Evolutionary conservation across 345 rosid species (phyloP), one percentile per base, ranked within the genome.

Genomic region (Luvunga scandens): DNA sequence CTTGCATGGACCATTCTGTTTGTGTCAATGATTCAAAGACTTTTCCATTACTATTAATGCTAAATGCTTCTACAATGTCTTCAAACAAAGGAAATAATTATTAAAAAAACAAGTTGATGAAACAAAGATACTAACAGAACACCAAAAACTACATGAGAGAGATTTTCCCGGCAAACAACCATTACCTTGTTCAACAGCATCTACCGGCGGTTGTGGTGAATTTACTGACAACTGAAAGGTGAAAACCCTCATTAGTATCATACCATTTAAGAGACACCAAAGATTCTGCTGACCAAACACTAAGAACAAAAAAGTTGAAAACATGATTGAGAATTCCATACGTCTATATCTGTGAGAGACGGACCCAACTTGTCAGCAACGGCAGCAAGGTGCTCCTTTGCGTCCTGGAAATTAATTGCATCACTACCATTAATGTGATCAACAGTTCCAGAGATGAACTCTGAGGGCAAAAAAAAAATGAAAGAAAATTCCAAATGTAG

Each of bases 161-260:
- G 76, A 84, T 79, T 74, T 84, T 87, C 90, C 84, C 73, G 81
- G 85, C 85, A 86, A 73, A 82, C 87, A 89, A 45, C 85, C 83
- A 88, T 91, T 90, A 96, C 99, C 98, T 94, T 91, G 97, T 86
- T 96, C 99, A 75, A 90, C 91, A 83, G 91, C 86, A 80, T 90
- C 97, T 88, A 85, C 89, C 53, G 87, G 85, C 42, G 88, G 69
- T 53, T 83, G 90, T 6, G 86, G 84, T 75, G 95, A 89, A 84
- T 86, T 89, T 83, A 89, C 90, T 55, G 92, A 89, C 77, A 92
- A 75, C 99, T 96, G 98, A 81, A 84, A 90, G 78, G 66, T 42
- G 76, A 83, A 84, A 38, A 83, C 60, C 82, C 62, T 75, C 77
- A 75, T 83, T 75, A 88, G 86, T 31, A 61, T 50, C 68, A 72